Evolutionary conservation across 495 filamentous ascomycete species (phyloP).

Genomic region (Lepidopterella palustris): DNA sequence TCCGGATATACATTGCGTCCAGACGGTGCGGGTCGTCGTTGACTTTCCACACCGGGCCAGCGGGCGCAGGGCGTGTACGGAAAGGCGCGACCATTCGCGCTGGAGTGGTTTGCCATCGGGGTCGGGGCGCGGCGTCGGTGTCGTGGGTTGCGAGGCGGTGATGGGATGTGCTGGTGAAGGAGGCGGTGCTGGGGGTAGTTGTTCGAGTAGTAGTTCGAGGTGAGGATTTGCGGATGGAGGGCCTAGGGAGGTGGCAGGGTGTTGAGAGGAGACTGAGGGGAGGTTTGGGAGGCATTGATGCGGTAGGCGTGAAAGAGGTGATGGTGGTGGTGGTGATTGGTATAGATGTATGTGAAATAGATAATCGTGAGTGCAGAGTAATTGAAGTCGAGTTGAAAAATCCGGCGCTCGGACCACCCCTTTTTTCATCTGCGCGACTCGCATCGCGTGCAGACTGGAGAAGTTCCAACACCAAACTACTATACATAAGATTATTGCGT

Average conservation of each 20-base stretch:
- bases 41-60: conserved; percentile 50
- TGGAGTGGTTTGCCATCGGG: conserved; percentile 81
- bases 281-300: too few species aligned
- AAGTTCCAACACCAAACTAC: neutral
- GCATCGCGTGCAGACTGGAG: conserved; percentile 1
- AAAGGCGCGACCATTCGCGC: conserved; percentile 69
- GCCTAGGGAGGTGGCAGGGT: too few species aligned
- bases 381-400: too few species aligned
- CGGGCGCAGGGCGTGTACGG: conserved; percentile 31
- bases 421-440: neutral
- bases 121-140: conserved; percentile 40
- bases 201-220: neutral
- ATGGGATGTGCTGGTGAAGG: conserved; percentile 3
- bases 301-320: too few species aligned
- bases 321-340: too few species aligned
- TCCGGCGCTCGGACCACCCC: too few species aligned
- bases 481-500: neutral
- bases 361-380: too few species aligned
- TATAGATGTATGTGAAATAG: too few species aligned
- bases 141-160: conserved; percentile 28
- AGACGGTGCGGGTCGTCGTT: conserved; percentile 69
- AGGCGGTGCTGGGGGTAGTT: neutral
- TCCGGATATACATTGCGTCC: conserved; percentile 62
- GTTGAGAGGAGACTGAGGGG: too few species aligned
- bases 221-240: too few species aligned